Evolutionary conservation across 208 protist species (phyloP).

Genomic region (Leishmania guyanensis): DNA sequence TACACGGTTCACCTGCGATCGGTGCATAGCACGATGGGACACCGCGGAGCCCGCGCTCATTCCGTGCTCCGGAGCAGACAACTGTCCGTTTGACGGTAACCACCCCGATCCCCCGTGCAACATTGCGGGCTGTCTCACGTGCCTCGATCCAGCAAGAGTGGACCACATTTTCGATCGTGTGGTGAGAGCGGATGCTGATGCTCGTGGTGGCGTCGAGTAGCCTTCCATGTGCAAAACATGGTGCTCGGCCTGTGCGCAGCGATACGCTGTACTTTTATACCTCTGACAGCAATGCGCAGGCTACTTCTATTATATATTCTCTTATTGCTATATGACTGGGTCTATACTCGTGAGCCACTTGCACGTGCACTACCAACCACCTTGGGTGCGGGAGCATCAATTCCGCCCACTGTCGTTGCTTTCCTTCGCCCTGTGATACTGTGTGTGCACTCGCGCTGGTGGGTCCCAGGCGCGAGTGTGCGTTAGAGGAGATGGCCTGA

Average conservation of each 20-base stretch:
- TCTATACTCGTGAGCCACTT: not conserved
- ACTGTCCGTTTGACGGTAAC: conserved; percentile 59
- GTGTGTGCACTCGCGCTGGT: not conserved
- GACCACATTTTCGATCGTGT: conserved; percentile 25
- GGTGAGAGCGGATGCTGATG: not conserved
- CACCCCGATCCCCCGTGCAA: conserved; percentile 33
- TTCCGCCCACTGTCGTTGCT: not conserved
- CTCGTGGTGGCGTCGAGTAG: not conserved
- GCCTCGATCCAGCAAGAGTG: conserved; percentile 6
- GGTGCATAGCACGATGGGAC: conserved; percentile 70
- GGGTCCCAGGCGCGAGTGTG: too few species aligned
- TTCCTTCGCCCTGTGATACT: not conserved
- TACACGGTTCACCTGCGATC: conserved; percentile 81
- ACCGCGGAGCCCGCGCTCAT: conserved; percentile 53
- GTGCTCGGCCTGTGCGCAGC: not conserved
- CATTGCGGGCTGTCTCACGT: conserved; percentile 66
- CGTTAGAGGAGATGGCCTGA: not conserved
- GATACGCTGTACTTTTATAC: not conserved
- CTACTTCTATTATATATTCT: not conserved
- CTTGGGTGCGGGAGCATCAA: not conserved
- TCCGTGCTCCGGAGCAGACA: conserved; percentile 52
- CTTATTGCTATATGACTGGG: not conserved
- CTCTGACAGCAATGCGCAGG: not conserved
- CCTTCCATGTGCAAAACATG: not conserved
- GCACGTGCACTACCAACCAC: too few species aligned